Evolutionary conservation across 441 rosid species (phyloP).

Genomic region (Gossypium aridum): DNA sequence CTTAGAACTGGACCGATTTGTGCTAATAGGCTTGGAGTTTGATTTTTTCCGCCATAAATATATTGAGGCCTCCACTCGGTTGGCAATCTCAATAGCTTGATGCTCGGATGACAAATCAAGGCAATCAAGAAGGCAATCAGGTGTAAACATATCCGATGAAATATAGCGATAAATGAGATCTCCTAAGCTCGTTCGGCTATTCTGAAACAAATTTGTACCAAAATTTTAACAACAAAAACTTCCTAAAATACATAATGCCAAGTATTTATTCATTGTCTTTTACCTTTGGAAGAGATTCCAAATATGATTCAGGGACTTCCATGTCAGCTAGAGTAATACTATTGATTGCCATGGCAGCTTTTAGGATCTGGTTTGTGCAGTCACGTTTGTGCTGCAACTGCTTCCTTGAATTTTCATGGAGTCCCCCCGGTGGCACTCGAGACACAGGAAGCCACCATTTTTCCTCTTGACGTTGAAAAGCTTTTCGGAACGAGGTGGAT

Average conservation of each 20-base stretch:
- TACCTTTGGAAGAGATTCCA: slow-evolving; percentile 96
- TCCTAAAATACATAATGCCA: neutral
- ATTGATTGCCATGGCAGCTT: slow-evolving; percentile 98
- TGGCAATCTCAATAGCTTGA: slow-evolving; percentile 92
- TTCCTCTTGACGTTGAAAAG: slow-evolving; percentile 91
- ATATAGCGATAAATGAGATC: slow-evolving; percentile 80
- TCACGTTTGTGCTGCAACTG: slow-evolving; percentile 89
- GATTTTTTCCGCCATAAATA: slow-evolving; percentile 67
- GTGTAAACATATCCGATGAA: slow-evolving; percentile 76
- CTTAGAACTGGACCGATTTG: slow-evolving; percentile 43
- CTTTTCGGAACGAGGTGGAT: slow-evolving; percentile 62
- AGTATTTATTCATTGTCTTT: neutral
- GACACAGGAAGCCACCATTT: slow-evolving; percentile 99
- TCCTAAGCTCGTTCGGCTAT: slow-evolving; percentile 82
- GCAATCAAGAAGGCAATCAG: slow-evolving; percentile 87
- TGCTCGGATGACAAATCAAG: slow-evolving; percentile 92
- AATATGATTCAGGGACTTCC: slow-evolving; percentile 83
- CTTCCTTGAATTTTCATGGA: slow-evolving; percentile 69
- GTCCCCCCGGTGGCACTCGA: slow-evolving; percentile 78
- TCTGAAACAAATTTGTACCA: slow-evolving; percentile 43
- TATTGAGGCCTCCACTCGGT: slow-evolving; percentile 77
- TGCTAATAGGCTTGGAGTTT: slow-evolving; percentile 42
- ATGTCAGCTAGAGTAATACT: slow-evolving; percentile 72
- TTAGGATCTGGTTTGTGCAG: slow-evolving; percentile 88
- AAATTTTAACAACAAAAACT: neutral